Evolutionary conservation across 2,329 filamentous ascomycete species (phyloP), one percentile per base, ranked within the genome.

Genomic region (Penicillium decumbens): DNA sequence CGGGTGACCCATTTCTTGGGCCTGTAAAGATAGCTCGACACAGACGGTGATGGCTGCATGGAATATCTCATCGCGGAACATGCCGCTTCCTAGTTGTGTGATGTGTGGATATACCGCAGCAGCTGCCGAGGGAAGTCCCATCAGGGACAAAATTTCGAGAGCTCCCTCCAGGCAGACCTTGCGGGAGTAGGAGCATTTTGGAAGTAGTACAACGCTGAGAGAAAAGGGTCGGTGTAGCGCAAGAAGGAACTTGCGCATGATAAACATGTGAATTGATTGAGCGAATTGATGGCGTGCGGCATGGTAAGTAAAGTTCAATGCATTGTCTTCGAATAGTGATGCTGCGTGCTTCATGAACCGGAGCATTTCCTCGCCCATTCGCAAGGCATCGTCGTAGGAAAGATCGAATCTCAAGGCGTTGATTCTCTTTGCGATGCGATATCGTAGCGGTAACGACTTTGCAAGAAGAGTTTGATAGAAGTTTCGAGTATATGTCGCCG

Each of bases 201-300:
- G 67, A 4, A 67, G 56, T 3, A 59, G 52, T 9, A 60, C 55
- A 10, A 69, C 64, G 47, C 64, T 68, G n/a, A 66, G 54, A 1
- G 65, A 66, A 43, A 67, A 70, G 1, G 68, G 69, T 6, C 72
- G 74, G 53, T 84, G 80, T 0, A 84, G 66, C 0, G 75, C 71
- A 12, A 83, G 72, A 2, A 82, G 57, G 57, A 81, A 82, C 12
- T 81, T 77, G 4, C 77, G 76, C 3, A 79, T 68, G 0, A 79
- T 66, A 35, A 77, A 75, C 42, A 81, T 75, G 24, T 80, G 64
- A 4, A 82, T 59, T 2, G 64, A 67, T 35, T 60, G 59, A 4
- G 65, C 59, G 20, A 69, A 69, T 15, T 58, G 54, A 37, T 60
- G 49, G 13, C 51, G 56, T n/a, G 50, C 38, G 9, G 47, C 12